Evolutionary conservation across 2,329 filamentous ascomycete genomes (phyloP).

Genomic region (Calonectria pseudoturangicola): DNA sequence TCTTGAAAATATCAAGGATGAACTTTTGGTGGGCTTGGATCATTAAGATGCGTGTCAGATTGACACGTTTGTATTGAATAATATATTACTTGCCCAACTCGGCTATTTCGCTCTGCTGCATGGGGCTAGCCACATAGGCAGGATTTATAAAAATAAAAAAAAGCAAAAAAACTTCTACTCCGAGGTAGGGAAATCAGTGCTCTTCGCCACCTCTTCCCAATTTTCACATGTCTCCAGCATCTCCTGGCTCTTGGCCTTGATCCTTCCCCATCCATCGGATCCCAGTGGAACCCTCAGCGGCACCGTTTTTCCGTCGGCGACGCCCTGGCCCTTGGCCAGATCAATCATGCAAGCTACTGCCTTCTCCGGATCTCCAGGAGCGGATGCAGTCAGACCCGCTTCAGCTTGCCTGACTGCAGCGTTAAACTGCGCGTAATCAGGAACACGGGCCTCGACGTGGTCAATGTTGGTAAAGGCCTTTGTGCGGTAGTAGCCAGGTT

Average conservation of each 20-base stretch:
- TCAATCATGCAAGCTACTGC: slow-evolving; percentile 72
- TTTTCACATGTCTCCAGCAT: slow-evolving; percentile 69
- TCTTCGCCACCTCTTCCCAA: slow-evolving; percentile 69
- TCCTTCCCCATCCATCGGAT: slow-evolving; percentile 69
- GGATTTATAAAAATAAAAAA: too few relatives aligned
- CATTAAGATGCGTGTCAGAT: background rate
- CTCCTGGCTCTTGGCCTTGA: slow-evolving; percentile 70
- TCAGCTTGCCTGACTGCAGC: slow-evolving; percentile 47
- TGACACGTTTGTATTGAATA: slow-evolving; percentile 11
- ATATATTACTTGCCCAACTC: slow-evolving; percentile 5
- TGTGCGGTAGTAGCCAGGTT: slow-evolving; percentile 64
- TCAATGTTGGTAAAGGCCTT: slow-evolving; percentile 61
- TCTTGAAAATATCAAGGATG: slow-evolving; percentile 44
- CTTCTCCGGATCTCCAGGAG: slow-evolving; percentile 70
- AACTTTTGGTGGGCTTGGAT: slow-evolving; percentile 38
- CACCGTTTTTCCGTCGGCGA: slow-evolving; percentile 53
- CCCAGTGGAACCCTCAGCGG: slow-evolving; percentile 72
- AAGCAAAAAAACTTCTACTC: background rate
- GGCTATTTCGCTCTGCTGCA: background rate
- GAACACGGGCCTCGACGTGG: slow-evolving; percentile 50
- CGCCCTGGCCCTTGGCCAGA: slow-evolving; percentile 68
- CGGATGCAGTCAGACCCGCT: slow-evolving; percentile 53
- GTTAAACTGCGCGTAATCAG: slow-evolving; percentile 58
- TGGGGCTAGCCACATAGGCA: background rate
- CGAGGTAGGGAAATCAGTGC: slow-evolving; percentile 60